Conservation (phyloP, 2,329 filamentous ascomycete genomes). For the Falciphora oryzae region DNA sequence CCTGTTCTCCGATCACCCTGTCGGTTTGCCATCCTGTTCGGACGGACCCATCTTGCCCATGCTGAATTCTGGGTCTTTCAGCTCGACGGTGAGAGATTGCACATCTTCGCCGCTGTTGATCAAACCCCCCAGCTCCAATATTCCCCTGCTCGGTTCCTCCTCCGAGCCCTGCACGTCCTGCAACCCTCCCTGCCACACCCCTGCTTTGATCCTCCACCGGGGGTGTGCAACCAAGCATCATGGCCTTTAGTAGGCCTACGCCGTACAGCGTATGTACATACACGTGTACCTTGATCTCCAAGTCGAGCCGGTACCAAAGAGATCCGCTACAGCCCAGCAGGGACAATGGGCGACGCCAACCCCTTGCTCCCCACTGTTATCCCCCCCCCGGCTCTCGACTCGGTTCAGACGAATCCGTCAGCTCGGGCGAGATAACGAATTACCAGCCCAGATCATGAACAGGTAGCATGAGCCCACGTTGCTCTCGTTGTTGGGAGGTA, state of each 20-base stretch:
- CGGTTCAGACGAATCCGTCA: not conserved
- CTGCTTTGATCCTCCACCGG: not conserved
- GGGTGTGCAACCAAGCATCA: conserved; percentile 1
- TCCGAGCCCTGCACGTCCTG: conserved; percentile 3
- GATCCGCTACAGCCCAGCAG: not conserved
- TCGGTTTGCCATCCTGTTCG: not conserved
- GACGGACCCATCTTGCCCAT: not conserved
- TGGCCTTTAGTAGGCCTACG: not conserved
- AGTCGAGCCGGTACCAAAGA: not conserved
- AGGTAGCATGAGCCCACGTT: not conserved
- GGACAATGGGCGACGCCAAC: not conserved
- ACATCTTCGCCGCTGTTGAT: conserved; percentile 8
- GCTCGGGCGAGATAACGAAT: not conserved
- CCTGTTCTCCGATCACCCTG: not conserved
- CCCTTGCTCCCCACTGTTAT: not conserved
- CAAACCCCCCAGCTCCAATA: conserved; percentile 3
- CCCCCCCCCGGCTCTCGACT: not conserved
- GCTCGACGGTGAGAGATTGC: conserved; percentile 7
- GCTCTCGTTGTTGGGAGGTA: not conserved
- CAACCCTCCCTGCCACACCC: conserved; percentile 1
- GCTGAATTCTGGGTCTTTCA: not conserved
- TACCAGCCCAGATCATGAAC: not conserved
- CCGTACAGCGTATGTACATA: not conserved
- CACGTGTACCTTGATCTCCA: not conserved
- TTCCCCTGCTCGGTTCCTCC: not conserved